These are phyloP conservation scores for Acacia confusa DNA, from an alignment of 306 rosid genomes.

Conservation along the genomic window DNA sequence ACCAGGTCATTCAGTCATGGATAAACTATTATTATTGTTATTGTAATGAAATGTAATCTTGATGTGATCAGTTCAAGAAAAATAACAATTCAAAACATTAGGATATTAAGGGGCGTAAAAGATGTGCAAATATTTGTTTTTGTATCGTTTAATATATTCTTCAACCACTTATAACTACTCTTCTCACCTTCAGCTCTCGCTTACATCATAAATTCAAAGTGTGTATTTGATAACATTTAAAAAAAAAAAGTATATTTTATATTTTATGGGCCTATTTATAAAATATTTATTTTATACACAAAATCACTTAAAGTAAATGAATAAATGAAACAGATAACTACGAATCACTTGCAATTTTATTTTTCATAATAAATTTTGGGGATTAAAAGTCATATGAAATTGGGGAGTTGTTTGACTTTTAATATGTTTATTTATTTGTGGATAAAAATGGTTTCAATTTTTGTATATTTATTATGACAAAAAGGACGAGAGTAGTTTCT, in stretches of 20 bases:
- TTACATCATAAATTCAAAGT: too few relatives aligned
- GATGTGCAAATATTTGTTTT: not conserved
- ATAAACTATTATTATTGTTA: not conserved
- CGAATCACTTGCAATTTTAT: too few relatives aligned
- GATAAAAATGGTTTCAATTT: not conserved
- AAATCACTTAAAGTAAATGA: too few relatives aligned
- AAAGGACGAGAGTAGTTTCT: not conserved
- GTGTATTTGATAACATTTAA: too few relatives aligned
- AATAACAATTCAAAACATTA: not conserved
- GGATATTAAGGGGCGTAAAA: not conserved
- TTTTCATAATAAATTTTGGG: not conserved
- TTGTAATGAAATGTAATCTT: too few relatives aligned
- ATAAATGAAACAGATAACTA: too few relatives aligned
- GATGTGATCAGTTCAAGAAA: not conserved
- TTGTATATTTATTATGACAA: not conserved
- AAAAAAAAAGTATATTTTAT: too few relatives aligned
- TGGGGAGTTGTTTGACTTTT: too few relatives aligned
- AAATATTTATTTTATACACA: too few relatives aligned
- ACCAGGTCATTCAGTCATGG: not conserved
- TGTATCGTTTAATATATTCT: not conserved
- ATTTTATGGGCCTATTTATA: too few relatives aligned
- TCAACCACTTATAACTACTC: not conserved
- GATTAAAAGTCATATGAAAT: too few relatives aligned
- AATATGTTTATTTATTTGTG: not conserved
- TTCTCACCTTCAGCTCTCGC: too few relatives aligned